phyloP scores from a whole-genome alignment of 2,329 filamentous ascomycete species.

The Colletotrichum brevisporum region DNA sequence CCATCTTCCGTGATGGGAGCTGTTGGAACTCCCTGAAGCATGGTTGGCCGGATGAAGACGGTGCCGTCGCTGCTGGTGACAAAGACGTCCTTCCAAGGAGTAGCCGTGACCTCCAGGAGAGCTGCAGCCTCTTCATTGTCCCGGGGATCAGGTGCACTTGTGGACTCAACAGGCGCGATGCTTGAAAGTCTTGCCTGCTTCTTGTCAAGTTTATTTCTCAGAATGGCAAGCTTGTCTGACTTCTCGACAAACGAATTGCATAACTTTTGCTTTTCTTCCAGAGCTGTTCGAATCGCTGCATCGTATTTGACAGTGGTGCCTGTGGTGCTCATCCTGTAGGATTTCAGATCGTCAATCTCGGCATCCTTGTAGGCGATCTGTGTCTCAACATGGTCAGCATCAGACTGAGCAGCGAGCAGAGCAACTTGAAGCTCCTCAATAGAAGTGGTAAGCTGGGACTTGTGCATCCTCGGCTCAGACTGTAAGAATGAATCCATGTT shows the following conservation, averaged over 20 bases:
- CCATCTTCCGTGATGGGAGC: conserved; percentile 47
- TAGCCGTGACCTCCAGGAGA: conserved; percentile 26
- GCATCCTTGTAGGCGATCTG: conserved; percentile 28
- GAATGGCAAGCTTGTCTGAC: conserved; percentile 10
- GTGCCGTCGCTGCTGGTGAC: conserved; percentile 42
- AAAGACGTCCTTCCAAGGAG: conserved; percentile 34
- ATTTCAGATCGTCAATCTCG: conserved; percentile 17
- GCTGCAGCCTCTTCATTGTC: conserved; percentile 25
- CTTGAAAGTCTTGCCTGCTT: conserved; percentile 13
- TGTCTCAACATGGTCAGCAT: conserved; percentile 23
- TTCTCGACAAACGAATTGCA: conserved; percentile 4
- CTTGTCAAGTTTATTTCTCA: conserved; percentile 14
- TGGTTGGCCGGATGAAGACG: conserved; percentile 44
- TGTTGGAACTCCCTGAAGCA: conserved; percentile 47
- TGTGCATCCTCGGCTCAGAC: neutral
- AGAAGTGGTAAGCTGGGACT: conserved; percentile 12
- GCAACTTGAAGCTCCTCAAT: conserved; percentile 4
- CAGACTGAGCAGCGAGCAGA: conserved; percentile 5
- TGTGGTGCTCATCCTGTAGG: conserved; percentile 1
- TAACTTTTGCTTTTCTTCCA: neutral
- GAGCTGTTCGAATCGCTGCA: conserved; percentile 8
- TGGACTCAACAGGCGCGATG: conserved; percentile 24
- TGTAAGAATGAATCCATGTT: conserved; percentile 9
- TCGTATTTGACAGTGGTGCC: conserved; percentile 2
- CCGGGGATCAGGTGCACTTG: conserved; percentile 17